Evolutionary conservation across 345 rosid genomes (phyloP).

Genomic region (Eucalyptus pauciflora): DNA sequence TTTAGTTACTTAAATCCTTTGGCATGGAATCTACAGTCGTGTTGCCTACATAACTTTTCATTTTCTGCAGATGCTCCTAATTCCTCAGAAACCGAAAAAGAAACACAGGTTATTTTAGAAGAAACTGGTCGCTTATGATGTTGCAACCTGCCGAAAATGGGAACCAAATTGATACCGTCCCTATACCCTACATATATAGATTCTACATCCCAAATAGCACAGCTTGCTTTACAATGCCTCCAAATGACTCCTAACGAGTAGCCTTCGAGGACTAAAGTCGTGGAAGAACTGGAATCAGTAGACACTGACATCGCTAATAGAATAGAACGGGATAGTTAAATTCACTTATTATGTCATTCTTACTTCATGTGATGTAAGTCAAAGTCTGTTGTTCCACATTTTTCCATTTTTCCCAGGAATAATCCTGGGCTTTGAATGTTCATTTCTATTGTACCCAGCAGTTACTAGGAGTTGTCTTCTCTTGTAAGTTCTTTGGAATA

Average conservation of each 20-base stretch:
- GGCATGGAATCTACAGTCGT: no score
- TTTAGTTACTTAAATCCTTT: background rate
- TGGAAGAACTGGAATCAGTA: background rate
- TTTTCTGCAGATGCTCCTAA: constrained; percentile 42
- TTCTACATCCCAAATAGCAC: background rate
- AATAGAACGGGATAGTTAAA: no score
- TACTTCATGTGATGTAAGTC: no score
- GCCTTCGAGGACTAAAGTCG: background rate
- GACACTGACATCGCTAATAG: background rate
- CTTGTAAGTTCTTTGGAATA: no score
- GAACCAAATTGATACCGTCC: background rate
- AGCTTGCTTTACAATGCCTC: background rate
- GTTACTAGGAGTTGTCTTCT: no score
- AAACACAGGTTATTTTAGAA: constrained; percentile 81
- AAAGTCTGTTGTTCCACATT: no score
- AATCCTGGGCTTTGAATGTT: no score
- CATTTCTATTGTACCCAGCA: no score
- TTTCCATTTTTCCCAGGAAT: no score
- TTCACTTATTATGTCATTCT: no score
- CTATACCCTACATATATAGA: background rate
- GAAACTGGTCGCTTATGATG: background rate
- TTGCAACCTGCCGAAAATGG: background rate
- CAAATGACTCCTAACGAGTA: background rate
- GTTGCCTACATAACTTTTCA: background rate
- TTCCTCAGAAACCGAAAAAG: constrained; percentile 35